Base-by-base conservation (phyloP, 257 asterid genomes). In the Osmanthus fragrans region DNA sequence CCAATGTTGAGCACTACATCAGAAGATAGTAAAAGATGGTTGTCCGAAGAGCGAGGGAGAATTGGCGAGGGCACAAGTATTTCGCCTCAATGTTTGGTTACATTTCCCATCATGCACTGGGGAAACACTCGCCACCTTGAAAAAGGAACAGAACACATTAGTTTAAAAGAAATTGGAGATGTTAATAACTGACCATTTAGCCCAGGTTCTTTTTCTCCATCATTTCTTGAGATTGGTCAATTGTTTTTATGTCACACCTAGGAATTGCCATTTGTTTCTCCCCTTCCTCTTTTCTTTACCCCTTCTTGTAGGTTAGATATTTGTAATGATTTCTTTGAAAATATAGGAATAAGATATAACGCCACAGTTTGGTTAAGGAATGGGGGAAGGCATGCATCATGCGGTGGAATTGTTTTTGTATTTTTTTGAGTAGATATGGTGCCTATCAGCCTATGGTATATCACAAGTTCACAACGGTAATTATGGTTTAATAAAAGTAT, bases 11-110 rank as follows among this genome's bases (percentile, higher is more conserved):
- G 13, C 66, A 8, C 29, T 19, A 9, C 66, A 58, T 21, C 66
- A 21, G 66, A 54, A 54, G 10, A 58, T 58, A 58, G 66, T 58
- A 58, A 58, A 58, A 58, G 66, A 58, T 58, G 66, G 66, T n/a
- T 58, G 66, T 21, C 66, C 4, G 4, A 19, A 58, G 29, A 58
- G 29, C 1, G 4, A n/a, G 66, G 66, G 29, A 58, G 66, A 54
- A 58, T 58, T 47, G n/a, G n/a, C 0, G 7, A 47, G 56, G 56
- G 56, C 19, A 47, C 56, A 47, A 42, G 51, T 42, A 11, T 42
- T 42, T 42, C 1, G 16, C 16, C 51, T 12, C 16, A 13, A 11
- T 12, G 49, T 16, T 42, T 42, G 16, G 49, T 13, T 42, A 42
- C 56, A 45, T 45, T 13, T 15, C 54, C 54, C 1, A 45, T 45